Percentiles rank a stretch among this genome's conserved stretches.
These are phyloP conservation scores for Parastagonospora nodorum DNA, from an alignment of 2,329 filamentous ascomycete species.

Conservation along the genomic window DNA sequence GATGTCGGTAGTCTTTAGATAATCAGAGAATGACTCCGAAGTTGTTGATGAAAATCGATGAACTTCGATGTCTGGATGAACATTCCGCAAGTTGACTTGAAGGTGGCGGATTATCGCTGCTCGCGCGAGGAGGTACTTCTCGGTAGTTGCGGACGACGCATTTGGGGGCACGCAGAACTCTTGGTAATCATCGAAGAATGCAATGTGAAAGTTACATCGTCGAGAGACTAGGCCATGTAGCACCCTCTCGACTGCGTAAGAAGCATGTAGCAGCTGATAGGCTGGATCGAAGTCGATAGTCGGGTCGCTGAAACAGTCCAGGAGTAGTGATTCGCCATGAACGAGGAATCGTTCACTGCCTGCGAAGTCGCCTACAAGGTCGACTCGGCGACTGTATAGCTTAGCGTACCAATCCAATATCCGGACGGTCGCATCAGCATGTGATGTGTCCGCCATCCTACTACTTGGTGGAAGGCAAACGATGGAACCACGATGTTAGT, in stretches of 20 bases:
- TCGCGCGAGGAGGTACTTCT: conserved; percentile 67
- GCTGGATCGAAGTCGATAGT: conserved; percentile 68
- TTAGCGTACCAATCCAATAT: conserved; percentile 43
- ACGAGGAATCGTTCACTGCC: conserved; percentile 74
- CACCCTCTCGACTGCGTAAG: conserved; percentile 71
- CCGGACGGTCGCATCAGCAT: conserved; percentile 22
- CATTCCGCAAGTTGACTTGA: conserved; percentile 47
- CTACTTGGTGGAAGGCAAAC: conserved; percentile 1
- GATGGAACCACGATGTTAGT: conserved; percentile 4
- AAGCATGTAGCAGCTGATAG: conserved; percentile 73
- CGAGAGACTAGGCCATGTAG: conserved; percentile 64
- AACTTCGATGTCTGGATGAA: conserved; percentile 50
- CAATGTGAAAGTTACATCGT: conserved; percentile 72
- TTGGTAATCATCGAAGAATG: conserved; percentile 68
- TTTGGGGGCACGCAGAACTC: conserved; percentile 60
- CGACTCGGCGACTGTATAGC: conserved; percentile 44
- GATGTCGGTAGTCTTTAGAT: conserved; percentile 59
- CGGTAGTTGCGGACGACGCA: conserved; percentile 35
- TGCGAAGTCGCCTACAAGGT: conserved; percentile 74
- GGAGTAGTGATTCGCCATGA: conserved; percentile 74
- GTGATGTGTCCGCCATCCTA: conserved; percentile 28
- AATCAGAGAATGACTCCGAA: conserved; percentile 58
- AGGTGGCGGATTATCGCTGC: conserved; percentile 70
- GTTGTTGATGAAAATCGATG: conserved; percentile 55
- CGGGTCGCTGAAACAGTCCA: conserved; percentile 65